Conservation (phyloP, 805 yeast genomes). For the Starmerella apicola region DNA sequence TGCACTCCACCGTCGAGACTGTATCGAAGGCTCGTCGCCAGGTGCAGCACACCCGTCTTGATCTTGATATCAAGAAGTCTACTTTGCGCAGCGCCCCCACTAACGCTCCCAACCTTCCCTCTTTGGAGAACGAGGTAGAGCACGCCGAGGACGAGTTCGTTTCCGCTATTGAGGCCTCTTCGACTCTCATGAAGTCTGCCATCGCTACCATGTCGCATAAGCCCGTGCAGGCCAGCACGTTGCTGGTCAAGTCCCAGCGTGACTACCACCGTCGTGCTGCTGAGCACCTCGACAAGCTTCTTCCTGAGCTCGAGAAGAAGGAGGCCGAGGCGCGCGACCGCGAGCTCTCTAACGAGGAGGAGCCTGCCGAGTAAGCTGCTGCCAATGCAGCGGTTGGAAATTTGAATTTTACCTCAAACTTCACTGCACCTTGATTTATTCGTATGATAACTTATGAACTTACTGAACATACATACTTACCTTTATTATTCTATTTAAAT, state of each 20-base stretch:
- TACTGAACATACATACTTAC: too few species aligned
- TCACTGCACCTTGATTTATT: too few species aligned
- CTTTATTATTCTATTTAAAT: too few species aligned
- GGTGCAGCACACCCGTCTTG: conserved; percentile 66
- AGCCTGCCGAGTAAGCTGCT: too few species aligned
- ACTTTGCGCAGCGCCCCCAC: conserved; percentile 31
- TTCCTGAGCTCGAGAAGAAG: conserved; percentile 46
- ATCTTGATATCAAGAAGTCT: conserved; percentile 67
- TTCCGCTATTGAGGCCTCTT: conserved; percentile 79
- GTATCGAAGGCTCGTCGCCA: conserved; percentile 57
- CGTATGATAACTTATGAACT: too few species aligned
- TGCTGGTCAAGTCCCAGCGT: conserved; percentile 64
- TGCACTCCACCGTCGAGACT: conserved; percentile 46
- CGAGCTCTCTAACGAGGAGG: neutral
- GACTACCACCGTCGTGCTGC: conserved; percentile 67
- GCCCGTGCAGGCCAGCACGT: conserved; percentile 54
- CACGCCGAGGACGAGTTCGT: conserved; percentile 79
- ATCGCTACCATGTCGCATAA: conserved; percentile 45
- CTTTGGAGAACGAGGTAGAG: conserved; percentile 64
- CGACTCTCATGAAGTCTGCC: conserved; percentile 67
- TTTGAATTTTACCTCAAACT: too few species aligned
- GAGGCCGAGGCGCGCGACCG: conserved; percentile 17
- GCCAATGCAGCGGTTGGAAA: too few species aligned
- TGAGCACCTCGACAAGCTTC: conserved; percentile 50
- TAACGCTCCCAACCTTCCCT: conserved; percentile 56